phyloP scores from a whole-genome alignment of 768 basidiomycete genomes.

The Hericium rajendrae region DNA sequence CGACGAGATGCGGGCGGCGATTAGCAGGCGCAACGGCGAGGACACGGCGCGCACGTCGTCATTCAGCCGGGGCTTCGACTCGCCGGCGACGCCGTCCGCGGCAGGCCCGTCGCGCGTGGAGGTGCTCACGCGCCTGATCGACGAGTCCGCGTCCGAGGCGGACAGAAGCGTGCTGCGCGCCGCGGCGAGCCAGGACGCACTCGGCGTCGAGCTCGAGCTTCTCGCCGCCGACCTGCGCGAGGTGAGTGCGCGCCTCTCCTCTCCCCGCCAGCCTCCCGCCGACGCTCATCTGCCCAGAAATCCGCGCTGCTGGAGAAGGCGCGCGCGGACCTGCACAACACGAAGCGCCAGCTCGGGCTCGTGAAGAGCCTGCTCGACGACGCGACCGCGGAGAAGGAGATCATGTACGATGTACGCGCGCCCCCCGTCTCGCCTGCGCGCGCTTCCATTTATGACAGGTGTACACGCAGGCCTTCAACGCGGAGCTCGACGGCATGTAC shows the following conservation, averaged over 20 bases:
- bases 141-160: constrained; percentile 43
- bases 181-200: constrained; percentile 41
- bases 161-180: constrained; percentile 48
- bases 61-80: constrained; percentile 1
- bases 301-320: constrained; percentile 52
- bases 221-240: constrained; percentile 46
- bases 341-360: constrained; percentile 67
- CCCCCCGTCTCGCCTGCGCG: background rate
- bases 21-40: constrained; percentile 49
- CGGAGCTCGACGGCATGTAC: constrained; percentile 87
- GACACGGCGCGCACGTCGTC: constrained; percentile 17
- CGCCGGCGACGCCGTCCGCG: constrained; percentile 18
- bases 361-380: constrained; percentile 72
- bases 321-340: constrained; percentile 54
- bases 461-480: constrained; percentile 72
- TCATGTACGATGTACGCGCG: constrained; percentile 75
- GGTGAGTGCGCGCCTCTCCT: constrained; percentile 27
- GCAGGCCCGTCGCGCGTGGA: constrained; percentile 25
- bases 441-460: background rate
- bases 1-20: constrained; percentile 71
- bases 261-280: background rate
- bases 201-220: constrained; percentile 40
- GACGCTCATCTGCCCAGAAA: constrained; percentile 30
- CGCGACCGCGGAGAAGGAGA: constrained; percentile 79
- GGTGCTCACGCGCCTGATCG: constrained; percentile 36